Conservation (phyloP, 352 stramenopile species). For the Elongisporangium prolatum region DNA sequence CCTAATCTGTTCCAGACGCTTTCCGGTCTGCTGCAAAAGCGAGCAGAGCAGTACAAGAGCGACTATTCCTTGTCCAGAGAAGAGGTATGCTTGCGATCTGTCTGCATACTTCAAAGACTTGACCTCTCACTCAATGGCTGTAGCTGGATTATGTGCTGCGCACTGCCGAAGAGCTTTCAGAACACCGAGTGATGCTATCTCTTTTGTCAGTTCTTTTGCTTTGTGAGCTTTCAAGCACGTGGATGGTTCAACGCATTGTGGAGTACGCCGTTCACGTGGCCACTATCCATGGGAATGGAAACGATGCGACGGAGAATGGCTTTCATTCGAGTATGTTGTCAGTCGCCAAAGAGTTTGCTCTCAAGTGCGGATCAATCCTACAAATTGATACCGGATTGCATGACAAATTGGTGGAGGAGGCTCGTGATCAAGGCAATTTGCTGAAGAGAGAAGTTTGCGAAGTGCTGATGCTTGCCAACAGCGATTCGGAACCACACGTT, state of each 20-base stretch:
- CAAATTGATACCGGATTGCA: conserved; percentile 14
- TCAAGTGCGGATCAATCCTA: conserved; percentile 28
- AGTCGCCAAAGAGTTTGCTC: conserved; percentile 14
- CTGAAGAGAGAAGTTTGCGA: too few species aligned
- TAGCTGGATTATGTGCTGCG: too few species aligned
- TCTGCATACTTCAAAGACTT: neutral
- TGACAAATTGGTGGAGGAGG: too few species aligned
- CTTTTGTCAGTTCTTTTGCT: conserved; percentile 18
- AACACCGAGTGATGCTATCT: neutral
- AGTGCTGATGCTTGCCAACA: too few species aligned
- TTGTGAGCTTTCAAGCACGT: conserved; percentile 28
- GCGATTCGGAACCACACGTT: too few species aligned
- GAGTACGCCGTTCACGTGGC: conserved; percentile 22
- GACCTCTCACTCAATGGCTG: too few species aligned
- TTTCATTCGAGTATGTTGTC: neutral
- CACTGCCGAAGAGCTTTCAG: too few species aligned
- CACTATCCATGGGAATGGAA: neutral
- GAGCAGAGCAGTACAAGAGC: conserved; percentile 10
- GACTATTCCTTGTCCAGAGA: conserved; percentile 22
- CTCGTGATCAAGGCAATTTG: too few species aligned
- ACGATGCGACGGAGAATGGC: neutral
- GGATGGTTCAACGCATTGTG: conserved; percentile 25
- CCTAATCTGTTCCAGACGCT: conserved; percentile 24
- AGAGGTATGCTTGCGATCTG: conserved; percentile 13
- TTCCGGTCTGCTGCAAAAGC: conserved; percentile 16